Base-by-base conservation (phyloP, 2,329 filamentous ascomycete species). In the Bipolaris sorokiniana region DNA sequence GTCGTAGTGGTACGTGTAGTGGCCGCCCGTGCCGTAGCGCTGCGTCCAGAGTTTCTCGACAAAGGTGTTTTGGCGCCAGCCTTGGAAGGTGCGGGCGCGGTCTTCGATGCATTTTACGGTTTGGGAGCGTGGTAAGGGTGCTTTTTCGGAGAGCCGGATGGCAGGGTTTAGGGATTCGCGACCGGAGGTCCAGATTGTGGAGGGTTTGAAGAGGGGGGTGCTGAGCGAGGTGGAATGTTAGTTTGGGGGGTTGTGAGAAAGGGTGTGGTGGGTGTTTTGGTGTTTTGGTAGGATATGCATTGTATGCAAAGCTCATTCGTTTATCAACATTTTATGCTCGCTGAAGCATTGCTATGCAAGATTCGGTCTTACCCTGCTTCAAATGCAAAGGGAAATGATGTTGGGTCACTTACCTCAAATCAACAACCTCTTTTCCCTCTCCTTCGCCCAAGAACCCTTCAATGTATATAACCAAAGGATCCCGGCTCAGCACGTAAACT, bases 31-130 rank as follows among this genome's bases (percentile, higher is more conserved):
- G n/a, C 81, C 82, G 65, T 88, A 88, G 48, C 82, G 78, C 66
- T 88, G 85, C 1, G 83, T 82, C 82, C 84, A 86, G 61, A 88
- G 79, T 48, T 82, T 80, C 71, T 88, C 86, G 67, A 88, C 82
- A 55, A 84, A 85, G 1, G 86, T 79, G 49, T 85, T 76, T 1
- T 79, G 77, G 1, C 81, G 81, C 84, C 84, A 87, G 64, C 86
- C 86, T 70, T 88, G 86, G 68, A 88, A 84, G 6, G 77, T 72
- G 6, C 83, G 80, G 9, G 85, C 85, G 50, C 86, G 82, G 31
- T 81, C 75, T 67, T 87, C 85, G 57, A 88, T 81, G 66, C 85
- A 88, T 57, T 84, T 81, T 7, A 87, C 83, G 0, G 77, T 77
- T 64, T 82, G 78, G 56, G 69, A 63, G 28, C 74, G 71, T 3